Base-by-base conservation (phyloP, 306 rosid genomes). In the Oemleria cerasiformis region DNA sequence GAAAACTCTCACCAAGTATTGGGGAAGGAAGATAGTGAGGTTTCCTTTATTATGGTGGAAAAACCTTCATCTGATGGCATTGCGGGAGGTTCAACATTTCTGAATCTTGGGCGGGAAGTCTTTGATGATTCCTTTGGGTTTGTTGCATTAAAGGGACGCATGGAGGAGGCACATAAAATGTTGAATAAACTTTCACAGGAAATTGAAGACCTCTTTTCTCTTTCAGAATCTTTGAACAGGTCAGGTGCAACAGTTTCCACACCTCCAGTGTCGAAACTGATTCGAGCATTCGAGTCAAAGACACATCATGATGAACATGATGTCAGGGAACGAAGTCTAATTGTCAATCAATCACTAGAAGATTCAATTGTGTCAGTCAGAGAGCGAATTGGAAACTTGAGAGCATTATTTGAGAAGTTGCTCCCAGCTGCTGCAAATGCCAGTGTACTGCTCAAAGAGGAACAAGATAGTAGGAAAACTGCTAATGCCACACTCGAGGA, bases 261-360 rank as follows among this genome's bases (percentile, higher is more conserved):
- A 12, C 86, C 93, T 45, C 87, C 54, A 41, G 89, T 88, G 50
- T 91, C 96, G 34, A 95, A 88, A 73, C 82, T 95, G 83, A 95
- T 95, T 78, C 92, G 82, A 80, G 96, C 99, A 64, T 95, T 89
- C 49, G 97, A 95, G 84, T 76, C 85, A 38, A 88, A 94, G 77
- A 71, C 44, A 73, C 82, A 77, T 17, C 65, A 73, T 73, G 92
- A 86, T 71, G 97, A 91, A 65, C 82, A 64, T 7, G 96, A 86
- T 74, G 77, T 25, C 55, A 91, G 75, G 72, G 87, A 38, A 68
- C 63, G 44, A 53, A 77, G 34, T 74, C 64, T 71, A 19, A 63
- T 67, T 65, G 87, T 80, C 66, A 59, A 48, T 70, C 83, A 80
- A 48, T 79, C 81, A 56, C 70, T 77, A 34, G 75, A 67, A 14